Evolutionary conservation across 2,329 filamentous ascomycete genomes (phyloP), one percentile per base, ranked within the genome.

Genomic region (Pseudogymnoascus sp.): DNA sequence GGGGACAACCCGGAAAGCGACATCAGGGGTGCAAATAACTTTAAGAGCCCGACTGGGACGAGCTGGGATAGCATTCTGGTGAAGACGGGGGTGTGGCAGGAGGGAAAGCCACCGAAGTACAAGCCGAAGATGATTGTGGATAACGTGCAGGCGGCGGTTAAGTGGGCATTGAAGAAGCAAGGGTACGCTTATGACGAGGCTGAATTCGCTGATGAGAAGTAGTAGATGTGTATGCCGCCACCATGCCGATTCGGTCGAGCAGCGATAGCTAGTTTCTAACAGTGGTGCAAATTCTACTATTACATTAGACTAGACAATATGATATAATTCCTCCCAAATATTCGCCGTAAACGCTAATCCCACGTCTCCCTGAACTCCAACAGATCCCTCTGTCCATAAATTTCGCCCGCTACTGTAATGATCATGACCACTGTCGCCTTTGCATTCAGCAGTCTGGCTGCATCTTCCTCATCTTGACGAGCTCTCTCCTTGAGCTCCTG

Each of bases 1-100:
- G 94, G 94, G 5, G 89, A 92, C 69, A 92, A 92, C 68, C 88
- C 89, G 4, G 90, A 90, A 69, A 94, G 88, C 66, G 94, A 99
- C 71, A 96, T 99, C 65, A 78, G 83, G 4, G 94, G 94, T 5
- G 92, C 90, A 18, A 95, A 95, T 70, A 79, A 81, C 48, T 96
- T 88, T 69, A 69, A 75, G 45, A 89, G 86, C 63, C 75, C 79
- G 3, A 74, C 80, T 60, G 86, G 85, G 7, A 88, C 84, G n/a
- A 77, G 84, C 61, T 96, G 92, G 91, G 75, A 79, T 38, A 88
- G 87, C 41, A 80, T 95, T 15, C 74, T 96, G 61, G 88, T 95
- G 26, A 79, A 83, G 65, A 95, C 89, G 7, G 91, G 91, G 0
- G 90, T 96, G 0, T 95, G 87, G 74, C 73, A 74, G 28, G 75